Evolutionary conservation across 768 basidiomycete genomes (phyloP).

Genomic region (Chalciporus pseudorubinellus): DNA sequence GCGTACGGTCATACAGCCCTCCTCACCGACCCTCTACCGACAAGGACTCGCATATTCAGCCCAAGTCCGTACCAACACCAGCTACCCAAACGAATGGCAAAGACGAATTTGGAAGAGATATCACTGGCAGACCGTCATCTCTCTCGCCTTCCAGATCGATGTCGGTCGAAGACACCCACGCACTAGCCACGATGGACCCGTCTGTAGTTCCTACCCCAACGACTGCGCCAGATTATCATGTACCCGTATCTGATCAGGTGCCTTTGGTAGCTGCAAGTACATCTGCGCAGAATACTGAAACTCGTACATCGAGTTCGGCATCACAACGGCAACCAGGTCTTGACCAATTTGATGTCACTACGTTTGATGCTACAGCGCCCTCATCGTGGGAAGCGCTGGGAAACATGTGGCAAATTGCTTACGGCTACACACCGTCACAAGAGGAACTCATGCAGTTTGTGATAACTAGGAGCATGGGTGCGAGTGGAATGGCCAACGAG

Average conservation of each 20-base stretch:
- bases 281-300: conserved; percentile 44
- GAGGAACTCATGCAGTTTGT: conserved; percentile 78
- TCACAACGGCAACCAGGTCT: conserved; percentile 47
- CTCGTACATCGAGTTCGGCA: conserved; percentile 35
- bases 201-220: conserved; percentile 44
- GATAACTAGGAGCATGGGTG: conserved; percentile 38
- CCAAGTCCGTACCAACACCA: conserved; percentile 20
- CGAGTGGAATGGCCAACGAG: conserved; percentile 13
- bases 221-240: conserved; percentile 48
- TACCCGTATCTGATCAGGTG: conserved; percentile 38
- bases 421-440: conserved; percentile 67
- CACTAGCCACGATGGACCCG: conserved; percentile 33
- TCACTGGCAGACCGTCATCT: conserved; percentile 51
- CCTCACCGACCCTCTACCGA: conserved; percentile 45
- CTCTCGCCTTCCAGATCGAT: conserved; percentile 29
- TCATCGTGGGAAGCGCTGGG: conserved; percentile 80
- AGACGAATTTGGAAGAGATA: conserved; percentile 87
- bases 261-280: conserved; percentile 55
- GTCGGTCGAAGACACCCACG: conserved; percentile 25
- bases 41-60: conserved; percentile 24
- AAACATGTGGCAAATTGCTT: conserved; percentile 69
- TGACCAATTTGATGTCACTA: conserved; percentile 64
- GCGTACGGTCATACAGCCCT: conserved; percentile 58
- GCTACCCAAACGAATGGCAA: conserved; percentile 44
- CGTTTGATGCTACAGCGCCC: conserved; percentile 73